Evolutionary conservation across 805 yeast species (phyloP).

Genomic region (Wickerhamomyces hampshirensis): DNA sequence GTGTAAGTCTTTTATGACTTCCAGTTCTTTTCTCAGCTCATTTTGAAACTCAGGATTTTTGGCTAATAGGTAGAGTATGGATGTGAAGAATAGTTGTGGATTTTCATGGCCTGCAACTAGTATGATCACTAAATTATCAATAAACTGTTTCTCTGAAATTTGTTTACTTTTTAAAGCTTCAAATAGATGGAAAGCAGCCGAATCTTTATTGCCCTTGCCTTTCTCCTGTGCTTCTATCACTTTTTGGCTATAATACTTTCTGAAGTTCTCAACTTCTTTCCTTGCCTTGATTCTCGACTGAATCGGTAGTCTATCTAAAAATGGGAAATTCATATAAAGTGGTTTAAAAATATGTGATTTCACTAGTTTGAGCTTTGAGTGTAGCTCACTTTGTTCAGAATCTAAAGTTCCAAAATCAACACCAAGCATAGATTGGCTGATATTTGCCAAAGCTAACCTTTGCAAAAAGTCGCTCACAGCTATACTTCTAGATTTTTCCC

Average conservation of each 20-base stretch:
- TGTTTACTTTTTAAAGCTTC: slow-evolving; percentile 32
- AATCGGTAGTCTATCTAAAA: slow-evolving; percentile 44
- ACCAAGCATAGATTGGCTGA: slow-evolving; percentile 47
- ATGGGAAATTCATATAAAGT: slow-evolving; percentile 50
- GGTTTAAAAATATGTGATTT: slow-evolving; percentile 53
- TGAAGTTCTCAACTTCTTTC: slow-evolving; percentile 37
- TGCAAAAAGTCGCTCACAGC: slow-evolving; percentile 40
- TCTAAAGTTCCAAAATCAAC: slow-evolving; percentile 39
- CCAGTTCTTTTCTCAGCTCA: slow-evolving; percentile 24
- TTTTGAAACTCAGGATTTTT: slow-evolving; percentile 35
- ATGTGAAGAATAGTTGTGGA: slow-evolving; percentile 47
- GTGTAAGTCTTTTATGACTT: slow-evolving; percentile 8
- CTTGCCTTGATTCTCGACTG: slow-evolving; percentile 42
- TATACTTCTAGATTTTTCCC: slow-evolving; percentile 5
- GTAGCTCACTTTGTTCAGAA: slow-evolving; percentile 28
- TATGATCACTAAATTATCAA: slow-evolving; percentile 50
- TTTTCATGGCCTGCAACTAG: slow-evolving; percentile 63
- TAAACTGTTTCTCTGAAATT: slow-evolving; percentile 41
- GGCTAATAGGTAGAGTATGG: slow-evolving; percentile 42
- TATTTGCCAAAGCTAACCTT: slow-evolving; percentile 42
- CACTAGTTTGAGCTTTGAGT: slow-evolving; percentile 35
- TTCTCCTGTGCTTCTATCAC: slow-evolving; percentile 28
- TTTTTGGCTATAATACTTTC: slow-evolving; percentile 30
- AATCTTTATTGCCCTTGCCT: slow-evolving; percentile 25
- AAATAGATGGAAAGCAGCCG: slow-evolving; percentile 38